Base-by-base conservation (phyloP, 306 rosid species). In the Fagus sylvatica region DNA sequence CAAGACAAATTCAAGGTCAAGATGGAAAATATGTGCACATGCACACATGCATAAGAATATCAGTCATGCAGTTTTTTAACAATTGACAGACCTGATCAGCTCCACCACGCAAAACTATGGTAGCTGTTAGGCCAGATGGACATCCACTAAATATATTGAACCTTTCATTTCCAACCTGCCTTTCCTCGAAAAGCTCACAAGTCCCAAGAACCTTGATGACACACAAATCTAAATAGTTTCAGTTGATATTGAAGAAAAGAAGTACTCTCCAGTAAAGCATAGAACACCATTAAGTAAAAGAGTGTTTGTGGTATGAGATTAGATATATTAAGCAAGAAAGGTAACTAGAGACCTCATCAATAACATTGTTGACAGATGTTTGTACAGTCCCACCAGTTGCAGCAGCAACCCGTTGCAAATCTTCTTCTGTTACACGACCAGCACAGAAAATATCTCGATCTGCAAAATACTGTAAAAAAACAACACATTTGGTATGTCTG, bases 81-180 rank as follows among this genome's bases (percentile, higher is more conserved):
- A 69, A 37, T 74, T 41, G 51, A 36, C 71, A 78, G 60, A 91
- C 99, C 97, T 96, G 99, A 81, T 96, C 99, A 49, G 99, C 99
- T 82, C 99, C 99, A 73, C 99, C 99, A 22, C 99, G 96, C 83
- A 96, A 96, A 80, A 96, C 99, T 74, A 96, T 96, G 67, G 99
- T 96, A 73, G 99, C 96, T 76, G 99, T 96, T 66, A 40, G 83
- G 76, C 98, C 98, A 49, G 99, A 90, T 61, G 99, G 98, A 73
- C 99, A 96, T 77, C 99, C 99, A 81, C 84, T 91, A 75, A 96
- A 96, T 80, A 96, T 87, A 78, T 95, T 96, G 80, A 93, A 96
- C 82, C 99, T 90, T 83, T 96, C 99, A 74, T 96, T 96, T 81
- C 99, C 99, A 42, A 96, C 99, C 82, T 96, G 99, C 75, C 61